These are phyloP conservation scores for Choanephora cucurbitarum DNA, from an alignment of 371 early-diverging fungal species.

Conservation along the genomic window DNA sequence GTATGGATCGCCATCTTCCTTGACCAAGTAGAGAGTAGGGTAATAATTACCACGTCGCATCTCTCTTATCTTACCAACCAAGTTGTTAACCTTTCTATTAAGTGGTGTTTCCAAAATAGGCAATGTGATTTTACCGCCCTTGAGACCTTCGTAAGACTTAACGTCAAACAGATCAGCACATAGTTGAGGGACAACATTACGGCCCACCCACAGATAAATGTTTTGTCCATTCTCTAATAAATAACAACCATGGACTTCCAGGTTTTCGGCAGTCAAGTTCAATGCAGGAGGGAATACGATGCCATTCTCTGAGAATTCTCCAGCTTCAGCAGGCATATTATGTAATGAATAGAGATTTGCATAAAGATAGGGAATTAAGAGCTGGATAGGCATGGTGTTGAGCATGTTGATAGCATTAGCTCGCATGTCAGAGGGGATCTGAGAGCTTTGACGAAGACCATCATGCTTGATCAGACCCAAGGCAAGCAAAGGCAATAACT, in stretches of 20 bases:
- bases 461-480: slow-evolving; percentile 82
- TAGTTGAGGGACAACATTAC: slow-evolving; percentile 75
- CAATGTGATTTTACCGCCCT: slow-evolving; percentile 65
- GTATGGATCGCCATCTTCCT: slow-evolving; percentile 92
- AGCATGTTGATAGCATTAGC: slow-evolving; percentile 73
- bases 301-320: slow-evolving; percentile 61
- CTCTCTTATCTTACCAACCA: slow-evolving; percentile 61
- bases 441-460: slow-evolving; percentile 67
- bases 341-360: slow-evolving; percentile 89
- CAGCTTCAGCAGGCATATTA: slow-evolving; percentile 72
- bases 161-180: slow-evolving; percentile 71
- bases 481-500: slow-evolving; percentile 82
- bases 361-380: slow-evolving; percentile 68
- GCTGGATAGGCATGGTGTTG: slow-evolving; percentile 81
- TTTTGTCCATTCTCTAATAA: slow-evolving; percentile 83
- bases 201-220: slow-evolving; percentile 89
- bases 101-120: slow-evolving; percentile 61
- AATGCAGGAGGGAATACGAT: slow-evolving; percentile 72
- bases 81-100: slow-evolving; percentile 58
- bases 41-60: slow-evolving; percentile 63
- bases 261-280: slow-evolving; percentile 83
- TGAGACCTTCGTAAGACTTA: slow-evolving; percentile 58
- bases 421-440: slow-evolving; percentile 70
- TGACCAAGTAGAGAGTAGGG: slow-evolving; percentile 75
- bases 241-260: slow-evolving; percentile 84